Conservation (phyloP, 192 early-diverging fungal species). For the Haplosporangium gracile region DNA sequence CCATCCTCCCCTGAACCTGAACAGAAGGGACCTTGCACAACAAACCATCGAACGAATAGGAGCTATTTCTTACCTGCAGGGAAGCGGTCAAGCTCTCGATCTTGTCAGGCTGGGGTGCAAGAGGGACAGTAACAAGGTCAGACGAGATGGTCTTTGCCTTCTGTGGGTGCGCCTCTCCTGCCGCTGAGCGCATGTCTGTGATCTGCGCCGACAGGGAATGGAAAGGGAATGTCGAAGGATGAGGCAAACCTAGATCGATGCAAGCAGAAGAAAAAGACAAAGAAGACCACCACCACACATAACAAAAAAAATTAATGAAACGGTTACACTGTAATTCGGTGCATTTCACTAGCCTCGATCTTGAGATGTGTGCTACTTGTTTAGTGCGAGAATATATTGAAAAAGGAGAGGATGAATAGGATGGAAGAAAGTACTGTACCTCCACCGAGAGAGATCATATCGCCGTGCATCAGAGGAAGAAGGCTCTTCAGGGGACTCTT, state of each 20-base stretch:
- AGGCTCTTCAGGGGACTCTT: slow-evolving; percentile 59
- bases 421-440: slow-evolving; percentile 30
- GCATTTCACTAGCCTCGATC: not conserved
- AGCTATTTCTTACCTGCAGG: slow-evolving; percentile 42
- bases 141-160: not conserved
- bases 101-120: slow-evolving; percentile 40
- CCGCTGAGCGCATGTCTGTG: slow-evolving; percentile 47
- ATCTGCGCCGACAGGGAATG: slow-evolving; percentile 58
- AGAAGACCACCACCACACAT: not conserved
- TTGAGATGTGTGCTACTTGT: not conserved
- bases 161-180: not conserved
- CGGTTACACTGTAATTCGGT: not conserved
- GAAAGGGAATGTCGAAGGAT: slow-evolving; percentile 74
- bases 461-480: slow-evolving; percentile 50
- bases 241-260: slow-evolving; percentile 64
- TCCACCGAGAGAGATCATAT: slow-evolving; percentile 72
- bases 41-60: too few relatives aligned
- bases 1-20: not conserved
- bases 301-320: not conserved
- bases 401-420: not conserved
- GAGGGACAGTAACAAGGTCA: slow-evolving; percentile 65
- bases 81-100: slow-evolving; percentile 35
- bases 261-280: not conserved
- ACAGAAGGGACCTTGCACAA: not conserved
- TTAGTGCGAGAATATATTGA: not conserved